phyloP scores from a whole-genome alignment of 176 grass and related monocot genomes.

The Eragrostis curvula region DNA sequence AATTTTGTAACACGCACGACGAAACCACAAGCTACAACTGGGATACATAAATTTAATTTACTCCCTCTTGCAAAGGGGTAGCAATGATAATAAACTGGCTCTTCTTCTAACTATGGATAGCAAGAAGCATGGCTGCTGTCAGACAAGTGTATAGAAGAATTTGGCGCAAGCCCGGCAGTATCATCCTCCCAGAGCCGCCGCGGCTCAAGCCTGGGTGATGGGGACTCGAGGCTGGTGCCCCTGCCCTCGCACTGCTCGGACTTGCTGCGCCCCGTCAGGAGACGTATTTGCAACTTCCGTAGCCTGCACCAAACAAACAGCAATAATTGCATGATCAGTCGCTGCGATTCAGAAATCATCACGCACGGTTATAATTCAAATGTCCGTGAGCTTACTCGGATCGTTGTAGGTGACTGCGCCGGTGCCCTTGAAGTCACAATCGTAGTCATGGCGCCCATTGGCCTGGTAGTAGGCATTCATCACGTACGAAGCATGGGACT shows the following conservation, averaged over 20 bases:
- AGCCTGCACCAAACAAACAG: constrained; percentile 35
- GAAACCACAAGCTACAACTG: constrained; percentile 12
- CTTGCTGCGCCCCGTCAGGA: constrained; percentile 62
- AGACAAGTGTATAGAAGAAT: constrained; percentile 49
- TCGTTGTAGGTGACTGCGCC: constrained; percentile 52
- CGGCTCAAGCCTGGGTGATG: constrained; percentile 33
- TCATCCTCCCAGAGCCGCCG: constrained; percentile 14
- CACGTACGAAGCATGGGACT: constrained; percentile 55
- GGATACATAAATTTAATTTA: background rate
- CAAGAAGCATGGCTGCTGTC: constrained; percentile 49
- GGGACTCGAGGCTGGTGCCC: constrained; percentile 42
- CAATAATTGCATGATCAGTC: background rate
- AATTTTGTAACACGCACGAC: background rate
- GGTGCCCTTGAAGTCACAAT: constrained; percentile 66
- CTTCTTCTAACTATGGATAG: constrained; percentile 18
- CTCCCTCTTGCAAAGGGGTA: constrained; percentile 2
- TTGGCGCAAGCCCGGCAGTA: constrained; percentile 52
- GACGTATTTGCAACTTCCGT: constrained; percentile 54
- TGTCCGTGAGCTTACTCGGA: constrained; percentile 45
- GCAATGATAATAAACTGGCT: background rate
- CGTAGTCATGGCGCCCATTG: constrained; percentile 43
- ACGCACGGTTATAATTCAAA: background rate
- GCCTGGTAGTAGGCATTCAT: constrained; percentile 82
- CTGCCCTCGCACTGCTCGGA: constrained; percentile 42
- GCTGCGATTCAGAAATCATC: background rate